phyloP scores from a whole-genome alignment of 2,329 filamentous ascomycete genomes.

The Didymella keratinophila region DNA sequence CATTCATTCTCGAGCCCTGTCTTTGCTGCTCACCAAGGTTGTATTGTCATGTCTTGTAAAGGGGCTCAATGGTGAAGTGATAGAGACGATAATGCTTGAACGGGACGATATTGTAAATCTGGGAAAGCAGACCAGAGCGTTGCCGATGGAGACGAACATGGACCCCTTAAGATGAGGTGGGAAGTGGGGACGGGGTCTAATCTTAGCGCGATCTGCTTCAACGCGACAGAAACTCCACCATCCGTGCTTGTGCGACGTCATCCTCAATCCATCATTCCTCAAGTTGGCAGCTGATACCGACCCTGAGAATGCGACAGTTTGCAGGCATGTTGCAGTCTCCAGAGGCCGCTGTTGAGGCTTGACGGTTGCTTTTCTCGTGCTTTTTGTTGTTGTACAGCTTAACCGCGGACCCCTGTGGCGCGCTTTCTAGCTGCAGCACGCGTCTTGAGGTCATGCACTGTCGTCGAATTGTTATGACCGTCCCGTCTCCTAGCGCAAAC shows the following conservation, averaged over 20 bases:
- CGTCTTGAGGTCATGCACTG: slow-evolving; percentile 14
- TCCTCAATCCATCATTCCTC: slow-evolving; percentile 10
- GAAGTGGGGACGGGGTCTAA: slow-evolving; percentile 7
- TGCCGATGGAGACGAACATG: neutral
- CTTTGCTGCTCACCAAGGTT: neutral
- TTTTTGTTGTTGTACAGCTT: neutral
- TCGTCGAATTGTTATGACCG: slow-evolving; percentile 16
- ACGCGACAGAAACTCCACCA: slow-evolving; percentile 7
- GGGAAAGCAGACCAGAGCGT: neutral
- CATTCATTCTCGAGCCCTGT: neutral
- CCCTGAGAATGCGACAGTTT: neutral
- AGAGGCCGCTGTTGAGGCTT: neutral
- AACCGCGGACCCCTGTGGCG: slow-evolving; percentile 13
- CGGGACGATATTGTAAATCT: too few relatives aligned
- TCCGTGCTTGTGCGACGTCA: slow-evolving; percentile 15
- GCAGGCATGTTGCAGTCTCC: neutral
- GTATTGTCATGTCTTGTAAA: neutral
- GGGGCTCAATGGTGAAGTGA: neutral
- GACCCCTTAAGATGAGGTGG: slow-evolving; percentile 2
- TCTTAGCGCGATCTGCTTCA: slow-evolving; percentile 10
- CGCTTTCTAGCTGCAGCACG: slow-evolving; percentile 19
- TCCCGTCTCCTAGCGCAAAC: slow-evolving; percentile 15
- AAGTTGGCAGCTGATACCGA: slow-evolving; percentile 8
- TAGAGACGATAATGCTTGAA: neutral
- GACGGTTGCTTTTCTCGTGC: neutral